Base-by-base conservation (phyloP, 331 rosid species). In the Prunus yedoensis region DNA sequence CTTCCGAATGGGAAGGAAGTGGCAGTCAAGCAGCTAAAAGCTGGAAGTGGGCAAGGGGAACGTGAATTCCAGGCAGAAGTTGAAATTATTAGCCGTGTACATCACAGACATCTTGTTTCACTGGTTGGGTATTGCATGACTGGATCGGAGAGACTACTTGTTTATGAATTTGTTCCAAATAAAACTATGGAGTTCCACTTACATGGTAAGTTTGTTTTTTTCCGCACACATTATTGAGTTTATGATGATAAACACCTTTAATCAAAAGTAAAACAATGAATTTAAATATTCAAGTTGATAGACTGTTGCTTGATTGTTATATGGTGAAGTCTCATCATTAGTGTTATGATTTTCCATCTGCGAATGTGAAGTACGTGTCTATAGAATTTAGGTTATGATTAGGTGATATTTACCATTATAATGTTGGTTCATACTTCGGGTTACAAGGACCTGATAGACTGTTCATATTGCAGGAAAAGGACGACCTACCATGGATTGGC, bases 1-100 rank as follows among this genome's bases (percentile, higher is more conserved):
- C 96, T 94, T 74, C 99, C 99, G 0, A 94, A 90, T 50, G 99
- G 99, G 13, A 94, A 94, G 85, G 99, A 94, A 79, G 96, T 94
- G 7, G 99, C 99, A 0, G 86, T 94, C 52, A 94, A 94, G 84
- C 99, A 92, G 82, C 85, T 94, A 50, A 94, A 94, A 83, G 96
- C 93, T 3, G 99, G 97, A 75, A 94, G 99, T 16, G 97, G 97
- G 58, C 99, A 94, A 79, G 99, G 99, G 51, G 99, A 94, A 75
- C 96, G 97, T 16, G 99, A 94, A 52, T 94, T 94, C 78, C 96
- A 92, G 80, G 96, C 99, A 3, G 99, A 94, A 81, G 97, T 94
- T 1, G 99, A 94, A 77, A 94, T 92, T 7, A 94, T 94, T 79
- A 94, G 99, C 82, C 95, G 99, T 32, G 99, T 94, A 18, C 99